These are phyloP conservation scores for Geotrichum citri-aurantii DNA, from an alignment of 1,139 yeast species.

Conservation along the genomic window DNA sequence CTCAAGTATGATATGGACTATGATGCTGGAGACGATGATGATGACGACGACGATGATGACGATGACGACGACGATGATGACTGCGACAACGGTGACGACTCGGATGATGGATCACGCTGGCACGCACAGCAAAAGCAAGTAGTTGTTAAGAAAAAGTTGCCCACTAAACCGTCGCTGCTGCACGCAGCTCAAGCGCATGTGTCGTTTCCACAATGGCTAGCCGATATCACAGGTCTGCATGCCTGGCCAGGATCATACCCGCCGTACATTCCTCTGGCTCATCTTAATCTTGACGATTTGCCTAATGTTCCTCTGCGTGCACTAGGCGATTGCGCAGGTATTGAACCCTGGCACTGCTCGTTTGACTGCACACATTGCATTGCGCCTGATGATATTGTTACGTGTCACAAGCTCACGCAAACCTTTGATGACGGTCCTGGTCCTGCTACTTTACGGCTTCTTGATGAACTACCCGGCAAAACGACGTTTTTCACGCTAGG, in stretches of 20 bases:
- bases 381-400: slow-evolving; percentile 66
- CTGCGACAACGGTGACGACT: slow-evolving; percentile 33
- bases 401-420: slow-evolving; percentile 69
- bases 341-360: slow-evolving; percentile 55
- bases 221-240: slow-evolving; percentile 61
- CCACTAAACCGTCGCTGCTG: not conserved
- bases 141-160: not conserved
- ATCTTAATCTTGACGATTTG: slow-evolving; percentile 56
- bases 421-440: slow-evolving; percentile 97
- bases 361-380: slow-evolving; percentile 83
- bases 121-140: slow-evolving; percentile 6
- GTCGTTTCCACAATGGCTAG: slow-evolving; percentile 68
- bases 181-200: slow-evolving; percentile 11
- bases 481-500: slow-evolving; percentile 86
- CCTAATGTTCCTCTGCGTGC: slow-evolving; percentile 43
- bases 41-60: slow-evolving; percentile 20
- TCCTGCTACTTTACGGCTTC: slow-evolving; percentile 55
- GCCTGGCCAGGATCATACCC: slow-evolving; percentile 85
- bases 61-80: slow-evolving; percentile 26
- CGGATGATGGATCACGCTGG: slow-evolving; percentile 32
- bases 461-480: slow-evolving; percentile 47
- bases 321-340: slow-evolving; percentile 55
- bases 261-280: slow-evolving; percentile 76
- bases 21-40: slow-evolving; percentile 7
- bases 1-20: not conserved